phyloP scores from a whole-genome alignment of 768 basidiomycete species.

The Xanthoconium stramineum region DNA sequence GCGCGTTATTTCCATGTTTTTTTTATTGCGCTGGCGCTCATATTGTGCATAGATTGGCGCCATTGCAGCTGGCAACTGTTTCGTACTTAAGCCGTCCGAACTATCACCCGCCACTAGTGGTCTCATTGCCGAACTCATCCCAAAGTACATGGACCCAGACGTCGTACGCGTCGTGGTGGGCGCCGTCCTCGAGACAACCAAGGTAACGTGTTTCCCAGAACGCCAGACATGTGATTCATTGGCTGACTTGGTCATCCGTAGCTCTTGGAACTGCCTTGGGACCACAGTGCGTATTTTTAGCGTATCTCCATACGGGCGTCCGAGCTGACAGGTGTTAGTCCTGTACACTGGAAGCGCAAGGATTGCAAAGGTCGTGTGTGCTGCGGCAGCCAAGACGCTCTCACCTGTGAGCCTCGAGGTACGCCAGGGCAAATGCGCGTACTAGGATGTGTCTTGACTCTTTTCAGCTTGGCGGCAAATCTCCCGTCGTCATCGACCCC shows the following conservation, averaged over 20 bases:
- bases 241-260: slow-evolving; percentile 22
- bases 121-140: slow-evolving; percentile 64
- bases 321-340: slow-evolving; percentile 20
- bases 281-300: slow-evolving; percentile 40
- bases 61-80: slow-evolving; percentile 74
- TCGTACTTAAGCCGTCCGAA: slow-evolving; percentile 77
- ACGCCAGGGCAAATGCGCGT: slow-evolving; percentile 2
- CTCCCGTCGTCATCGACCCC: slow-evolving; percentile 72
- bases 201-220: slow-evolving; percentile 25
- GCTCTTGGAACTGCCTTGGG: slow-evolving; percentile 74
- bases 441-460: not conserved
- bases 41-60: slow-evolving; percentile 50
- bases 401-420: slow-evolving; percentile 66
- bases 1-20: slow-evolving; percentile 32
- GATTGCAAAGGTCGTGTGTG: slow-evolving; percentile 64
- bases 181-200: slow-evolving; percentile 60
- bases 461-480: slow-evolving; percentile 65
- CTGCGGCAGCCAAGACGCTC: slow-evolving; percentile 73
- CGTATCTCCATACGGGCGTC: not conserved
- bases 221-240: not conserved
- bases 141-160: slow-evolving; percentile 71
- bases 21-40: not conserved
- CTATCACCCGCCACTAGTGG: slow-evolving; percentile 50
- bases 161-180: slow-evolving; percentile 70
- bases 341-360: slow-evolving; percentile 59